Conservation (phyloP, 2,329 filamentous ascomycete genomes). For the Colletotrichum salicis region DNA sequence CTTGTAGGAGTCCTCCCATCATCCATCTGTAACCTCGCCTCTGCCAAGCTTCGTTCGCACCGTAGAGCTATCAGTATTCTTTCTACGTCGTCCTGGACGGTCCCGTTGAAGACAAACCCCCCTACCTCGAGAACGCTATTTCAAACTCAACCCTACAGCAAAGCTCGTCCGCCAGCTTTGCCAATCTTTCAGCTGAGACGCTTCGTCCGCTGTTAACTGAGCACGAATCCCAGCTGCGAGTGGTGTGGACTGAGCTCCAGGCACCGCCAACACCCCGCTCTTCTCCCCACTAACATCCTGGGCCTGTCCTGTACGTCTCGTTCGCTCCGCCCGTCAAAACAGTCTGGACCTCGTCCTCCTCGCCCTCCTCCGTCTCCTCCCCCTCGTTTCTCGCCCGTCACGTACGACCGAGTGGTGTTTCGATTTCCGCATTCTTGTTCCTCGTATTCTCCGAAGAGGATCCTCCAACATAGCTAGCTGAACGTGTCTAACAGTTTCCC, state of each 20-base stretch:
- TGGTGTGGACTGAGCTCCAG: conserved; percentile 33
- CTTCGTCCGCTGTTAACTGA: conserved; percentile 10
- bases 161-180: neutral
- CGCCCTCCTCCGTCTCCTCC: neutral
- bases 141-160: neutral
- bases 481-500: neutral
- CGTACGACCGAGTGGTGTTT: conserved; percentile 15
- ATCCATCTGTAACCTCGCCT: neutral
- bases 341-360: conserved; percentile 25
- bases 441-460: neutral
- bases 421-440: neutral
- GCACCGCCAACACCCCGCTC: conserved; percentile 29
- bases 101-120: neutral
- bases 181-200: neutral
- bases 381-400: neutral
- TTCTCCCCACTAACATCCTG: conserved; percentile 31
- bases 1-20: neutral
- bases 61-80: conserved; percentile 6
- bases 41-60: neutral
- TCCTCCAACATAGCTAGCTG: neutral
- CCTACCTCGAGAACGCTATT: conserved; percentile 4
- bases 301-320: conserved; percentile 25
- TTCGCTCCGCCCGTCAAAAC: conserved; percentile 20
- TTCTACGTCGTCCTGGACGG: neutral
- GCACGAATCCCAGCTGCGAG: conserved; percentile 19